Percentiles rank a stretch among this genome's conserved stretches.
Conservation (phyloP, 257 asterid genomes). For the Solanum arcanum region DNA sequence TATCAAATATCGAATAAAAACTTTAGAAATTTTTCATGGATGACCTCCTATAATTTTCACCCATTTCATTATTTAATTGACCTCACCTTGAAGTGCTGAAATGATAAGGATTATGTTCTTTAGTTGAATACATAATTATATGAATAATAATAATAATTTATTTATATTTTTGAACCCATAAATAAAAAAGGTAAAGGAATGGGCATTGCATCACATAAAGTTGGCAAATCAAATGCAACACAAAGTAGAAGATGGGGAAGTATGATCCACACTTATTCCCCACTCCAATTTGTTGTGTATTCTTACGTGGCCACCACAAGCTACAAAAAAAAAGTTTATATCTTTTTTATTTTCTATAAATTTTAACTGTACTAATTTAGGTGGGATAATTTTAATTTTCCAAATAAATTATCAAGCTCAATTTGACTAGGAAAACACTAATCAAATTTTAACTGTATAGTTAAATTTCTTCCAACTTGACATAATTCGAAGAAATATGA, state of each 20-base stretch:
- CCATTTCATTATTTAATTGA: not conserved
- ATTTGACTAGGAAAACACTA: not conserved
- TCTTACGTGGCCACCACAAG: conserved; percentile 23
- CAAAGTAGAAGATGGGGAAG: conserved; percentile 1
- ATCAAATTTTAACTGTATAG: not conserved
- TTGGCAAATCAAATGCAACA: not conserved
- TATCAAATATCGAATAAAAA: not conserved
- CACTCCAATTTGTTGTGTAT: not conserved
- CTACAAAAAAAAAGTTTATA: not conserved
- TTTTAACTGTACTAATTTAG: not conserved
- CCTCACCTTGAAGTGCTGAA: not conserved
- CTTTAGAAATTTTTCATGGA: not conserved
- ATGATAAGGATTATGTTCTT: not conserved
- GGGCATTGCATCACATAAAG: not conserved
- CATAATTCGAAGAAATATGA: not conserved
- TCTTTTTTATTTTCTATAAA: not conserved
- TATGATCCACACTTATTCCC: conserved; percentile 14
- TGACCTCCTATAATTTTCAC: not conserved
- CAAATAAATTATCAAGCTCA: not conserved
- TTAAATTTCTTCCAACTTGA: not conserved
- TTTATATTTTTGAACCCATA: not conserved
- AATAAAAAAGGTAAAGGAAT: not conserved
- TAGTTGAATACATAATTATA: not conserved
- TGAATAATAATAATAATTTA: not conserved
- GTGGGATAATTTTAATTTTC: not conserved